Evolutionary conservation across 2,329 filamentous ascomycete species (phyloP).

Genomic region (Exophiala alcalophila): DNA sequence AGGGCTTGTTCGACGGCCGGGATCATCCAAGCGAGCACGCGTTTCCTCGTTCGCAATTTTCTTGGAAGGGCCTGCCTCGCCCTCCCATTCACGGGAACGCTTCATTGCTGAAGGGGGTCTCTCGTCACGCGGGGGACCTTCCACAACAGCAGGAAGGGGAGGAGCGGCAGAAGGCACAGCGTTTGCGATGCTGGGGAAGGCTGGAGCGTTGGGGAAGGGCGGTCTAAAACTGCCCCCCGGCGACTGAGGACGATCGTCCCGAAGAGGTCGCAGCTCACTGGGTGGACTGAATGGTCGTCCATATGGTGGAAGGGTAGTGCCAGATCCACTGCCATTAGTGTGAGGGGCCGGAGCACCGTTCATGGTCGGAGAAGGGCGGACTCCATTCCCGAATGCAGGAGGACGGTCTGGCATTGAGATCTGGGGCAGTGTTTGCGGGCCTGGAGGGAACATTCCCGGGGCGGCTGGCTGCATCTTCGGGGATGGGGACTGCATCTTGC

Average conservation of each 20-base stretch:
- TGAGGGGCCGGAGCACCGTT: conserved; percentile 52
- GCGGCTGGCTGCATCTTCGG: conserved; percentile 56
- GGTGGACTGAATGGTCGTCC: conserved; percentile 72
- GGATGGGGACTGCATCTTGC: conserved; percentile 56
- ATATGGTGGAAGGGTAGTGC: conserved; percentile 67
- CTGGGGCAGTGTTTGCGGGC: conserved; percentile 51
- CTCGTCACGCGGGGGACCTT: conserved; percentile 66
- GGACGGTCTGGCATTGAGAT: conserved; percentile 47
- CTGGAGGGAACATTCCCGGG: conserved; percentile 49
- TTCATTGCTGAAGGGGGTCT: conserved; percentile 80
- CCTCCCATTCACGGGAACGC: conserved; percentile 88
- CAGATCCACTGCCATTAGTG: conserved; percentile 55
- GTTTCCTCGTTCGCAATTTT: conserved; percentile 87
- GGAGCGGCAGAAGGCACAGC: conserved; percentile 57
- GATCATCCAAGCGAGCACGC: conserved; percentile 80
- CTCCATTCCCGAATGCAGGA: conserved; percentile 38
- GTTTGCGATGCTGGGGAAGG: conserved; percentile 63
- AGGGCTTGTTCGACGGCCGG: conserved; percentile 69
- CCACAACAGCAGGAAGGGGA: conserved; percentile 56
- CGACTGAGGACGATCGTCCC: conserved; percentile 86
- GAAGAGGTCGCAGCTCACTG: conserved; percentile 76
- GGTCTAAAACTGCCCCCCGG: conserved; percentile 82
- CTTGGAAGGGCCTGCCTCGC: conserved; percentile 66
- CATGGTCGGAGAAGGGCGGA: conserved; percentile 49
- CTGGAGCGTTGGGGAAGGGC: conserved; percentile 72